phyloP scores from a whole-genome alignment of 2,329 filamentous ascomycete species.

The Grosmannia penicillata region DNA sequence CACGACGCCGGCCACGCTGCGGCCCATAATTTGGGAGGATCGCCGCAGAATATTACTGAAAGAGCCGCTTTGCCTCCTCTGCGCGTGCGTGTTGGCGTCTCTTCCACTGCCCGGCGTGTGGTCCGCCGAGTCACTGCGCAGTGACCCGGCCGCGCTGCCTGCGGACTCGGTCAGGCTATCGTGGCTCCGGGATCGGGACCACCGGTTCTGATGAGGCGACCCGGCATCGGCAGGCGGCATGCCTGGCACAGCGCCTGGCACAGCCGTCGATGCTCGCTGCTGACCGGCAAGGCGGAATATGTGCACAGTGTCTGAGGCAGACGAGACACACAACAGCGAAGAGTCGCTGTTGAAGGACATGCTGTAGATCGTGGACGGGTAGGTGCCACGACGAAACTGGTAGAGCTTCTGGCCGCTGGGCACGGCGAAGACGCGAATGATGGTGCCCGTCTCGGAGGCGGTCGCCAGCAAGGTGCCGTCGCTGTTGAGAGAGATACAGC shows the following conservation, averaged over 20 bases:
- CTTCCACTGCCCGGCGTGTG: slow-evolving; percentile 11
- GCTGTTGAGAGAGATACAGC: slow-evolving; percentile 79
- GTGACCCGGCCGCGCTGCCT: slow-evolving; percentile 25
- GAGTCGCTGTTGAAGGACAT: slow-evolving; percentile 98
- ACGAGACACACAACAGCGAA: slow-evolving; percentile 87
- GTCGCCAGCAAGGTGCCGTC: slow-evolving; percentile 87
- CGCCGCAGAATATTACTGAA: slow-evolving; percentile 84
- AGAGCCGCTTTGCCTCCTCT: slow-evolving; percentile 51
- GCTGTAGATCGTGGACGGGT: slow-evolving; percentile 90
- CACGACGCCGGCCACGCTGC: slow-evolving; percentile 73
- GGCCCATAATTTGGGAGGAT: slow-evolving; percentile 86
- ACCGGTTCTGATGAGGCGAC: slow-evolving; percentile 32
- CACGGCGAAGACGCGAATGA: slow-evolving; percentile 89
- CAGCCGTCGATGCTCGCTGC: slow-evolving; percentile 13
- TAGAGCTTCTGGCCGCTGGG: slow-evolving; percentile 86
- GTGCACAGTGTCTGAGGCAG: slow-evolving; percentile 89
- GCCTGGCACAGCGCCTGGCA: neutral
- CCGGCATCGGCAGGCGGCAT: slow-evolving; percentile 17
- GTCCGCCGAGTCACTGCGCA: slow-evolving; percentile 32
- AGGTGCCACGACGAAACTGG: slow-evolving; percentile 89
- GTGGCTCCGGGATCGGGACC: slow-evolving; percentile 35
- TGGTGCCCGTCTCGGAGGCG: slow-evolving; percentile 92
- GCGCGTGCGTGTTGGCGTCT: slow-evolving; percentile 14
- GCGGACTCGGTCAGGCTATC: slow-evolving; percentile 42
- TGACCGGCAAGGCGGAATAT: slow-evolving; percentile 68